Evolutionary conservation across 257 asterid genomes (phyloP).

Genomic region (Prunella vulgaris): DNA sequence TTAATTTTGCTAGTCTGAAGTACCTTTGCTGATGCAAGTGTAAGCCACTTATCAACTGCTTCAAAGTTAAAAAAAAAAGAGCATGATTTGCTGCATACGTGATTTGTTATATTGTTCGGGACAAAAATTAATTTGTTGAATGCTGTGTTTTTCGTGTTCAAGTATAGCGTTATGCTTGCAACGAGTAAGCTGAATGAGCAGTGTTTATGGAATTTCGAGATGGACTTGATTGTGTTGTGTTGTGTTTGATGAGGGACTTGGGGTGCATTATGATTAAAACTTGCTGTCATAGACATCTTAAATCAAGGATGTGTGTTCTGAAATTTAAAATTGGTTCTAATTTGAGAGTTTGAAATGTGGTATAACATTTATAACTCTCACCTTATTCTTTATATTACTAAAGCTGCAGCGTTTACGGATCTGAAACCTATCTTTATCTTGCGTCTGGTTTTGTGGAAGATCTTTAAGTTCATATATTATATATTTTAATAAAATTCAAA

Average conservation of each 20-base stretch:
- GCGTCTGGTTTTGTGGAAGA: background rate
- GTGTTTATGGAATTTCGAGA: background rate
- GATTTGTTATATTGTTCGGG: background rate
- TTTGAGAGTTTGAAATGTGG: too few species aligned
- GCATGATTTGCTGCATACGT: background rate
- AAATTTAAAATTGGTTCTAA: too few species aligned
- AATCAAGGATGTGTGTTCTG: too few species aligned
- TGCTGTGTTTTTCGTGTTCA: background rate
- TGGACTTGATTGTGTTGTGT: background rate
- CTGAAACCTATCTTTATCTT: background rate
- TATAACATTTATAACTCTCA: too few species aligned
- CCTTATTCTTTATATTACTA: too few species aligned
- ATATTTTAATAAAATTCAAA: background rate
- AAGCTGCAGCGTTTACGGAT: conserved; percentile 6
- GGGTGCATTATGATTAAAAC: background rate
- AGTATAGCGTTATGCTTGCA: background rate
- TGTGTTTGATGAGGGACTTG: background rate
- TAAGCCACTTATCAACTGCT: background rate
- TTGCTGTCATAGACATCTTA: background rate
- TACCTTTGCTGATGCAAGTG: background rate
- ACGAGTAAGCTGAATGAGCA: background rate
- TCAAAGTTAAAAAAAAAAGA: background rate
- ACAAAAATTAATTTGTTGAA: background rate
- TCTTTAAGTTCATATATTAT: background rate
- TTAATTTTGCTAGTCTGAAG: background rate